phyloP scores from a whole-genome alignment of 768 basidiomycete genomes.

The Panaeolus papilionaceus region DNA sequence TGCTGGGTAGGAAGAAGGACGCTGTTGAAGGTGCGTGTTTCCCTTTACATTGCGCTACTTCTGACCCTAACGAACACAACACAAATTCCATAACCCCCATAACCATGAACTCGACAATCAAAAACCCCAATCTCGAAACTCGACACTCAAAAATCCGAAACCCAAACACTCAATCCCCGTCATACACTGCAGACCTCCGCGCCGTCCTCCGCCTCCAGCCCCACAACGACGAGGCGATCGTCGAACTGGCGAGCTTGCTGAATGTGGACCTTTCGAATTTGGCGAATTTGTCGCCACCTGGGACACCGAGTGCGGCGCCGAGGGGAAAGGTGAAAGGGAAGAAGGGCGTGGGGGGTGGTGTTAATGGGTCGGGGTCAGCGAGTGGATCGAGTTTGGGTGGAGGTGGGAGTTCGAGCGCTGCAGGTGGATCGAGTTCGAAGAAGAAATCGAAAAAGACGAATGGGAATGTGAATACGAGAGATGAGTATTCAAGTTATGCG shows the following conservation, averaged over 20 bases:
- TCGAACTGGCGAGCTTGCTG: slow-evolving; percentile 56
- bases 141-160: too few relatives aligned
- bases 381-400: slow-evolving; percentile 11
- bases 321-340: slow-evolving; percentile 61
- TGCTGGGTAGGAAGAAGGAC: slow-evolving; percentile 60
- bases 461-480: background rate
- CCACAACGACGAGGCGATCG: slow-evolving; percentile 63
- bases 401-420: background rate
- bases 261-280: slow-evolving; percentile 23
- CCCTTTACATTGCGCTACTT: background rate
- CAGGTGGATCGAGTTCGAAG: background rate
- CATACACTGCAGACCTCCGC: slow-evolving; percentile 55
- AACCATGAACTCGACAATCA: too few relatives aligned
- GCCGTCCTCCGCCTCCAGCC: slow-evolving; percentile 68
- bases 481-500: background rate
- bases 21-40: slow-evolving; percentile 59
- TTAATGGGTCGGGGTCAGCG: slow-evolving; percentile 21
- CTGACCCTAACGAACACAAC: too few relatives aligned
- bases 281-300: slow-evolving; percentile 37
- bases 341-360: slow-evolving; percentile 38
- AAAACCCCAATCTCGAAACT: too few relatives aligned
- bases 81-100: too few relatives aligned
- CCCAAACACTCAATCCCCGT: too few relatives aligned
- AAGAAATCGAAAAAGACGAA: slow-evolving; percentile 5
- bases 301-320: slow-evolving; percentile 51